Percentiles rank a stretch among this genome's conserved stretches.
Evolutionary conservation across 2,329 filamentous ascomycete genomes (phyloP).

Genomic region (Alternaria sp.): DNA sequence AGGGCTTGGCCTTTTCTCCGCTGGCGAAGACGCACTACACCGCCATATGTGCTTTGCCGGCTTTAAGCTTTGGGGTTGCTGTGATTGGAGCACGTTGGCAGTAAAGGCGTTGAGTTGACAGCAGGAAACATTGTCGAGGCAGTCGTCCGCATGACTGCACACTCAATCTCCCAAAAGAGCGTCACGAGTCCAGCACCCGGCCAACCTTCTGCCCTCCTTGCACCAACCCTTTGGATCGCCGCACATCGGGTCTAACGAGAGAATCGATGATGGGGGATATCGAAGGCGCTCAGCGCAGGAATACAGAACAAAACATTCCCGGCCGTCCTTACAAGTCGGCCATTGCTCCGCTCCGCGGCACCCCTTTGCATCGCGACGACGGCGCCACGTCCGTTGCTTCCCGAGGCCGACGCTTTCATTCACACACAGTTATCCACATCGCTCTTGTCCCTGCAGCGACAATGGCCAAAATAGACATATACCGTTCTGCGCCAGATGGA

Average conservation of each 20-base stretch:
- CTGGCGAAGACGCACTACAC: slow-evolving; percentile 4
- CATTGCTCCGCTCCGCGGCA: neutral
- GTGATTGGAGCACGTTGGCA: neutral
- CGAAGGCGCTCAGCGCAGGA: neutral
- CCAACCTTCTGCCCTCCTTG: neutral
- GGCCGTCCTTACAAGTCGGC: neutral
- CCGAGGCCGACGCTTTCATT: neutral
- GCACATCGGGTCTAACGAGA: neutral
- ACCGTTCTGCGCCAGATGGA: neutral
- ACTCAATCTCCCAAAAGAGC: neutral
- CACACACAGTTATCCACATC: neutral
- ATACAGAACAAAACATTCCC: neutral
- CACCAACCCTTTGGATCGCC: neutral
- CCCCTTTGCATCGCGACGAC: neutral
- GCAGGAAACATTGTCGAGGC: slow-evolving; percentile 6
- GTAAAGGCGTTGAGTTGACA: neutral
- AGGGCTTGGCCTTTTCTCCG: neutral
- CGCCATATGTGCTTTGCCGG: slow-evolving; percentile 13
- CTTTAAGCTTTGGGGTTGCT: slow-evolving; percentile 1
- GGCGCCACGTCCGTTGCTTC: slow-evolving; percentile 2
- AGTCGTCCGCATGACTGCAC: slow-evolving; percentile 8
- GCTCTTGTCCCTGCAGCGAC: slow-evolving; percentile 7
- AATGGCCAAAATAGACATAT: slow-evolving; percentile 4
- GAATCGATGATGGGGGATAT: neutral
- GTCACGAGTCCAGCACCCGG: slow-evolving; percentile 5